Base-by-base conservation (phyloP, 2,329 filamentous ascomycete genomes). In the Neonectria neomacrospora region DNA sequence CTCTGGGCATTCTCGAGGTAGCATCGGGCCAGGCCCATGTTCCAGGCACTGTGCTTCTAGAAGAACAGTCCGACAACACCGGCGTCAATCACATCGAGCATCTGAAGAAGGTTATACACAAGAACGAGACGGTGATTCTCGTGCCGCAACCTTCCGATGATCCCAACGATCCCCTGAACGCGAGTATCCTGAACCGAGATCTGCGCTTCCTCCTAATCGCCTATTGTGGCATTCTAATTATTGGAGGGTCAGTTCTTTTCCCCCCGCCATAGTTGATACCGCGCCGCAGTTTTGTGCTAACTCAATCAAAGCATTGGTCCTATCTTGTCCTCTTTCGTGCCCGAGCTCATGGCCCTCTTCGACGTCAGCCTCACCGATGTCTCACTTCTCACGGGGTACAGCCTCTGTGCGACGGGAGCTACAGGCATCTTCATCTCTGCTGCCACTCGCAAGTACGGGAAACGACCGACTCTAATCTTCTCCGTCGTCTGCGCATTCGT, bases 11-110 rank as follows among this genome's bases (percentile, higher is more conserved):
- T 37, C 48, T 52, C 12, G 48, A 52, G 12, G 20, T 26, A 26
- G 5, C 48, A 52, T 37, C 28, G 18, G 48, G 32, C 32, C 30
- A 34, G 28, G 48, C 7, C 8, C 37, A 54, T 26, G 52, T 54
- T 20, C 37, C 52, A 54, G 52, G 52, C 20, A 54, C 52, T 54
- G 52, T 44, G 34, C 22, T 54, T 42, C 52, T 54, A 6, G 52
- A 28, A 8, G 39, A 44, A 22, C 34, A 41, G 22, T 26, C 37
- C 28, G 34, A 54, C 12, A 26, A 41, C 5, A 28, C 18, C 34
- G 42, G 10, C 5, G 4, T 3, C 42, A 6, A 1, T 45, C 37
- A 44, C 12, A 32, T 42, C 52, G 37, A 42, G 20, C 22, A 26
- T 41, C 22, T 44, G 6, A 44, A 44, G 37, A 41, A 28, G 16